Percentiles rank a stretch among this genome's conserved stretches.
Conservation (phyloP, 805 yeast genomes). For the Osmozyma mogii region DNA sequence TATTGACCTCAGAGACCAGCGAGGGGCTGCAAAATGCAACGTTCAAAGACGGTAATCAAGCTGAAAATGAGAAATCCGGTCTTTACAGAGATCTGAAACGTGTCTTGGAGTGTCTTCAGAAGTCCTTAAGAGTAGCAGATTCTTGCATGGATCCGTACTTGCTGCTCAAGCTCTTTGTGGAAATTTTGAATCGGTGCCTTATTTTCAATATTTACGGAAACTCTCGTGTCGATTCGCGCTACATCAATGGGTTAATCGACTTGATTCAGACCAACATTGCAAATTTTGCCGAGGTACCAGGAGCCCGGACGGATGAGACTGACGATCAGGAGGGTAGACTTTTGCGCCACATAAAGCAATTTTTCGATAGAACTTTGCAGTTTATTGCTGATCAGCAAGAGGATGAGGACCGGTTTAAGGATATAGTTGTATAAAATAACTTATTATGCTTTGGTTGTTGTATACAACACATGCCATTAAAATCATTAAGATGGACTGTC, state of each 20-base stretch:
- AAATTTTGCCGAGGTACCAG: conserved; percentile 26
- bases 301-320: conserved; percentile 14
- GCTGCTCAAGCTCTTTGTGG: conserved; percentile 78
- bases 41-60: conserved; percentile 19
- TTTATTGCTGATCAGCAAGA: conserved; percentile 64
- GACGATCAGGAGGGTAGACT: conserved; percentile 23
- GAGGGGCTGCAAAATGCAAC: too few relatives aligned
- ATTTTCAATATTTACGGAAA: conserved; percentile 82
- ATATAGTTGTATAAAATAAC: conserved; percentile 26
- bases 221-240: conserved; percentile 57
- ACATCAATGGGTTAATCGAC: conserved; percentile 81
- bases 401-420: conserved; percentile 60
- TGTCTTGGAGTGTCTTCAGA: conserved; percentile 85
- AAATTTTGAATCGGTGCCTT: conserved; percentile 77
- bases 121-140: conserved; percentile 84
- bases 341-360: conserved; percentile 23
- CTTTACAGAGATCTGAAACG: conserved; percentile 49
- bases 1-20: too few relatives aligned
- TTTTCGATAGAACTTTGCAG: conserved; percentile 61
- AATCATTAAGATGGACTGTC: too few relatives aligned
- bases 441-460: too few relatives aligned
- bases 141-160: conserved; percentile 78
- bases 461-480: too few relatives aligned
- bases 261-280: conserved; percentile 63
- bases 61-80: conserved; percentile 20